Base-by-base conservation (phyloP, 2,329 filamentous ascomycete species). In the Didymella exigua region DNA sequence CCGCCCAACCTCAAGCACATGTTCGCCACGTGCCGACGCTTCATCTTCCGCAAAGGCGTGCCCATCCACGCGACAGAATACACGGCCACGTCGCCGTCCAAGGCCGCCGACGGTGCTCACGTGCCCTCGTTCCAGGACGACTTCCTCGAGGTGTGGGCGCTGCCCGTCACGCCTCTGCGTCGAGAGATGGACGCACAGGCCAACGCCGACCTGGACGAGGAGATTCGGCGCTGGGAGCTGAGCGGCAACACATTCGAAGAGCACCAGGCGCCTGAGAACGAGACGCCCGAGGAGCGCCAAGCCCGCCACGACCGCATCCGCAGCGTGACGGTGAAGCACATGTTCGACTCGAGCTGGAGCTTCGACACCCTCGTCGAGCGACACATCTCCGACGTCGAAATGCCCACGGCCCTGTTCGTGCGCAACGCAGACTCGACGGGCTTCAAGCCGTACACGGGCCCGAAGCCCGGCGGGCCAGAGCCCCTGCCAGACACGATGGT, bases 11-110 rank as follows among this genome's bases (percentile, higher is more conserved):
- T 98, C 49, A 84, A 86, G 40, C 89, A 97, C 69, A 82, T 86
- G 5, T 75, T 99, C 52, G 93, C 91, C n/a, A 90, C 92, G 0
- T 88, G 89, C 14, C 84, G 95, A 40, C 81, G 87, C 27, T 96
- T 96, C 74, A 86, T 98, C 44, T 93, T 97, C 66, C 84, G 95
- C 31, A 92, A 90, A 65, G 88, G 90, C 0, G 82, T 96, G 70
- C 88, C 89, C 0, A 76, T 97, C n/a, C 79, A 78, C 27, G 81
- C 88, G 1, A 81, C 85, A 59, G 95, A 99, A 74, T 83, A 90
- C 52, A 58, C 58, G 11, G 59, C 67, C n/a, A 55, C 56, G 11
- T 48, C 65, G 3, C 58, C 62, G 13, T 56, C 58, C n/a, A 70
- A 66, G 55, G 66, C 68, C 31, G 69, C 65, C 21, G 52, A 57